phyloP scores from a whole-genome alignment of 257 asterid species.

The Scutellaria minor region DNA sequence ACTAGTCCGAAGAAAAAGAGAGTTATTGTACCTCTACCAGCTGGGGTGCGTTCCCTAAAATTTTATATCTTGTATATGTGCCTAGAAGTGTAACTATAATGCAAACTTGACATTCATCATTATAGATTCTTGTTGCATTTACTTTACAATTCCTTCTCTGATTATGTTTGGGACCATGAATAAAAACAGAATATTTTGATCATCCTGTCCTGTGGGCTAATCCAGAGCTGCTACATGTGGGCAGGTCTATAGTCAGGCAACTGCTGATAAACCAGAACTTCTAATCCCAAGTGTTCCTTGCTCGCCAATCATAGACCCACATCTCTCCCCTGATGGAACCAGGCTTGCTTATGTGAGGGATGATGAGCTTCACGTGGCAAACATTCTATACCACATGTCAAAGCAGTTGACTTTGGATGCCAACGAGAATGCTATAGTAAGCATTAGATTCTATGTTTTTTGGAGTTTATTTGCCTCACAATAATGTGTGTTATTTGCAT shows the following conservation, averaged over 20 bases:
- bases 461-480: conserved; percentile 24
- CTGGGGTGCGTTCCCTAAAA: conserved; percentile 67
- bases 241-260: conserved; percentile 82
- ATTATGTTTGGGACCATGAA: background rate
- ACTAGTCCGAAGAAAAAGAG: conserved; percentile 62
- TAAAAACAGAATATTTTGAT: background rate
- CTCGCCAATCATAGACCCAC: conserved; percentile 90
- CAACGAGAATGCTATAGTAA: conserved; percentile 62
- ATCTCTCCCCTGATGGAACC: conserved; percentile 86
- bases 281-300: conserved; percentile 63
- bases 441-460: conserved; percentile 37
- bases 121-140: conserved; percentile 21
- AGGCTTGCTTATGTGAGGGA: conserved; percentile 81
- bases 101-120: conserved; percentile 1
- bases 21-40: conserved; percentile 83
- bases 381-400: conserved; percentile 52
- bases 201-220: conserved; percentile 22
- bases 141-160: conserved; percentile 6
- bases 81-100: conserved; percentile 6
- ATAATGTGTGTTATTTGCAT: conserved; percentile 15
- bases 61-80: conserved; percentile 29
- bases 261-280: conserved; percentile 58
- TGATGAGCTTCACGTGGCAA: conserved; percentile 71
- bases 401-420: conserved; percentile 82
- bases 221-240: conserved; percentile 31